Conservation (phyloP, 768 basidiomycete species). For the Calocera viscosa region DNA sequence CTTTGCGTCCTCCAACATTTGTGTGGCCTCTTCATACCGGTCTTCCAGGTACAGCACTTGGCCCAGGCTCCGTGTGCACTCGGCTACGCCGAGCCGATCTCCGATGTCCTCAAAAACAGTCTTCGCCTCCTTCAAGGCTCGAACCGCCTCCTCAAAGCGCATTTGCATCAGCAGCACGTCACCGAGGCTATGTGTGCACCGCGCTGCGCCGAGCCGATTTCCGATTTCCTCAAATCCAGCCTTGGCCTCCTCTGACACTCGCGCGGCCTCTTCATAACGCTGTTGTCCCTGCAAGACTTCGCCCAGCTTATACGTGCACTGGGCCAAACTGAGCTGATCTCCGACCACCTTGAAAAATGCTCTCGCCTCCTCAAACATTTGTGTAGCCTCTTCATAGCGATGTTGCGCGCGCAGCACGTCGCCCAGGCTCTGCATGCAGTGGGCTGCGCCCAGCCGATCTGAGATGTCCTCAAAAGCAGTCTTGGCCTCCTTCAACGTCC, state of each 20-base stretch:
- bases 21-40: not conserved
- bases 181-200: not conserved
- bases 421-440: no score
- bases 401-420: no score
- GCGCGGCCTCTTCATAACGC: no score
- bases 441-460: no score
- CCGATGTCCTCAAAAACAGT: not conserved
- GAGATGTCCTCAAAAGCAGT: no score
- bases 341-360: not conserved
- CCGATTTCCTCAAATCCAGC: not conserved
- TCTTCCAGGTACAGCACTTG: not conserved
- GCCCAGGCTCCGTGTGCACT: not conserved
- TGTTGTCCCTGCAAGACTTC: no score
- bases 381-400: no score
- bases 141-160: not conserved
- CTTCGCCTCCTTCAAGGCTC: not conserved
- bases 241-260: not conserved
- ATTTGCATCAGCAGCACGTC: not conserved
- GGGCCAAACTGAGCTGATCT: not conserved
- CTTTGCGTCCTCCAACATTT: not conserved
- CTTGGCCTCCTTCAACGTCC: not conserved
- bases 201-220: not conserved
- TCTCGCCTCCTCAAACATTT: no score
- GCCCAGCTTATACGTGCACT: not conserved
- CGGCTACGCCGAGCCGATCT: not conserved